Base-by-base conservation (phyloP, 2,329 filamentous ascomycete species). In the Neopestalotiopsis sp. region DNA sequence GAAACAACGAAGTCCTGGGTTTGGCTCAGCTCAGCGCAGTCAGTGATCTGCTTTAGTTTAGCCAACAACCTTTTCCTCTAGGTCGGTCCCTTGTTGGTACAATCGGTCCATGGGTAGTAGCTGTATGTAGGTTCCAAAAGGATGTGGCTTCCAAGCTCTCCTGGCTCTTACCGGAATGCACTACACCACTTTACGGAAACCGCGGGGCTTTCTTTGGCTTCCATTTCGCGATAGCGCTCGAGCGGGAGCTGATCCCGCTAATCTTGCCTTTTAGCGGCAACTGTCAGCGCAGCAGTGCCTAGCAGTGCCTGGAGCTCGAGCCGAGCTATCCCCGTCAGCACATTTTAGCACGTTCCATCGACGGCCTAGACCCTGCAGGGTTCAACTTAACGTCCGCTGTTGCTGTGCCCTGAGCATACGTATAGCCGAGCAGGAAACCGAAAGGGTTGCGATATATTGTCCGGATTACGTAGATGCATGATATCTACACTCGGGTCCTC, bases 241-340 rank as follows among this genome's bases (percentile, higher is more conserved):
- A 52, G 45, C 45, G 45, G 45, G 45, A 52, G 45, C 17, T 52
- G 45, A 52, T 52, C 45, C 45, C 45, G 45, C 45, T 52, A 52
- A 52, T 52, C 45, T 52, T 52, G 45, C 45, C 45, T 52, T 28
- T 52, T 52, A 52, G 45, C 45, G 45, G 45, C 45, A 52, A 52
- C 45, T 52, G 45, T 52, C 45, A 52, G 45, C 45, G 17, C 45
- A 28, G 14, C 45, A 52, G 17, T 52, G 17, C 45, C 17, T 13
- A 1, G 4, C 14, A 52, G 45, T 52, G 45, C 45, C 45, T 52
- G 45, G 45, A 52, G 45, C 45, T 9, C 14, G 45, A 52, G n/a
- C 45, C 45, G 45, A 52, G 45, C 45, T 52, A 24, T 52, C 45
- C n/a, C 45, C 45, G 45, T 52, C n/a, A 52, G 45, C 45, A 20